phyloP scores from a whole-genome alignment of 805 yeast genomes.

The Saccharomycopsis sp. region DNA sequence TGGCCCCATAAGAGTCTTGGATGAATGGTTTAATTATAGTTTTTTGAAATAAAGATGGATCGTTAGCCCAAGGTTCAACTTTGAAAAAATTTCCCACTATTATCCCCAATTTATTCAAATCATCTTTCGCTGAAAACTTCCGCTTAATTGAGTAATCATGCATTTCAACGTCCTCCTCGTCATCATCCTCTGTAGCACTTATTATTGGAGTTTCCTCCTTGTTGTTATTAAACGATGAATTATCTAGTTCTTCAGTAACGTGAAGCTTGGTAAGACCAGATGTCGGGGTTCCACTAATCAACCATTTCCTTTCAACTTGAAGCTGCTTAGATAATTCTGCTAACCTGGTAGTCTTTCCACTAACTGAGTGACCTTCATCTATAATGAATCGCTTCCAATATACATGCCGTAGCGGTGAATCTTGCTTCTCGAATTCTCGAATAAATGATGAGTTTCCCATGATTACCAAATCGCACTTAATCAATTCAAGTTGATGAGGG shows the following conservation, averaged over 20 bases:
- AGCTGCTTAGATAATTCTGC: conserved; percentile 43
- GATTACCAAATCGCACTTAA: conserved; percentile 46
- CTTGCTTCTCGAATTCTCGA: conserved; percentile 30
- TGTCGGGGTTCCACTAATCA: conserved; percentile 72
- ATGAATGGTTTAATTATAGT: conserved; percentile 43
- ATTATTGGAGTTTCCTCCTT: conserved; percentile 18
- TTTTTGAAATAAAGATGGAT: conserved; percentile 39
- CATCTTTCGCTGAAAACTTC: conserved; percentile 46
- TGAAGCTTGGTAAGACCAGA: conserved; percentile 57
- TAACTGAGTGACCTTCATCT: conserved; percentile 72
- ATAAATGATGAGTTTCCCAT: conserved; percentile 43
- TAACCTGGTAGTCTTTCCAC: conserved; percentile 42
- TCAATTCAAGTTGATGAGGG: conserved; percentile 32
- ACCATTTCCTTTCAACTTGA: conserved; percentile 60
- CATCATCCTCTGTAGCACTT: conserved; percentile 22
- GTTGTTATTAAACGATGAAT: conserved; percentile 16
- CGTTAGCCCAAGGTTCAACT: conserved; percentile 50
- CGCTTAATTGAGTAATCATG: conserved; percentile 41
- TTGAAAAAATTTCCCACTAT: conserved; percentile 47
- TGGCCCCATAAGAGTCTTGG: conserved; percentile 34
- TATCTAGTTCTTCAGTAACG: conserved; percentile 29
- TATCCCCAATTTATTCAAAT: conserved; percentile 45
- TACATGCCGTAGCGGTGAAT: conserved; percentile 35
- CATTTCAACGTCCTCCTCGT: conserved; percentile 11
- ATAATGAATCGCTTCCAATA: conserved; percentile 66